Evolutionary conservation across 2,329 filamentous ascomycete genomes (phyloP), one percentile per base, ranked within the genome.

Genomic region (Septoria linicola): DNA sequence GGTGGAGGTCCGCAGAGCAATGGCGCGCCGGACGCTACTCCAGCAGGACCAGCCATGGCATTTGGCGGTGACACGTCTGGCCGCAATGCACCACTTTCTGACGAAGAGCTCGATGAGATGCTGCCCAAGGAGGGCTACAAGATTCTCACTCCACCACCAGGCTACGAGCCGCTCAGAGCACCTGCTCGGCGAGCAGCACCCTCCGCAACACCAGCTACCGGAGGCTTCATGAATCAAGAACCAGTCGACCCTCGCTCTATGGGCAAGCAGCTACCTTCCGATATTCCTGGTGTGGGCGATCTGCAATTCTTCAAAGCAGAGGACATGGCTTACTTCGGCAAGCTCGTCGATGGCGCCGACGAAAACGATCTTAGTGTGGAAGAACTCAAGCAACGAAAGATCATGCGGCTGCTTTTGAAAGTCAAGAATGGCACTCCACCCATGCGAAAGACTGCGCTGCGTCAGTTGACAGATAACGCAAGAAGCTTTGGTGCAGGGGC

Each of bases 381-480:
- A 41, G 92, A 99, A 66, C 75, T 99, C 45, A 97, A 99, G 72
- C 92, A 99, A 73, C 82, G 93, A 56, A 99, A 99, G 74, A 99
- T 99, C 67, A 97, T 99, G 93, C 81, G 93, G 60, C 75, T 99
- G 49, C 77, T 99, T 39, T 80, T 99, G 50, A 99, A 99, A 74
- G 92, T 99, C 77, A 99, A 99, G 81, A 99, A 99, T 69, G 93
- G 93, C 65, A 97, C 93, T 34, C 93, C 93, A 20, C 92, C 93
- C 0, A 97, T 97, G 93, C 81, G 93, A 73, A 99, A 99, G 79
- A 99, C 93, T 30, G 93, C 93, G 19, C 80, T 99, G 64, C 87
- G 93, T 72, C 93, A 99, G 71, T 84, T 99, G 56, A 99, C 93
- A 14, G 93, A 99, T 70, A 99, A 99, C 69, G 93, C 93, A 25